These are phyloP conservation scores for Apophysomyces elegans DNA, from an alignment of 371 early-diverging fungal genomes.

Conservation along the genomic window DNA sequence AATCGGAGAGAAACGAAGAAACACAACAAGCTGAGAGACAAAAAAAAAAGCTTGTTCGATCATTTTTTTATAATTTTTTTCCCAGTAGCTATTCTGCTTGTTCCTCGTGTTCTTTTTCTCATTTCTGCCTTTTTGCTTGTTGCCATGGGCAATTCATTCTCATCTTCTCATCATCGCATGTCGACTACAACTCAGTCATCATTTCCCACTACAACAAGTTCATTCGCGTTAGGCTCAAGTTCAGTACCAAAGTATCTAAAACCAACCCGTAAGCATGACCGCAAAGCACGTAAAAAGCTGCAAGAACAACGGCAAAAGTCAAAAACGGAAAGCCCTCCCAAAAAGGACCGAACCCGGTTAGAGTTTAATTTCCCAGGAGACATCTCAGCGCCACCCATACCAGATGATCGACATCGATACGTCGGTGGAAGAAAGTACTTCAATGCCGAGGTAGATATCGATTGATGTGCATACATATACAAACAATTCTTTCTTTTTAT, in stretches of 20 bases:
- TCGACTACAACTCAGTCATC: not conserved
- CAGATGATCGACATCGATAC: not conserved
- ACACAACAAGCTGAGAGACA: not conserved
- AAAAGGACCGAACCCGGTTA: not conserved
- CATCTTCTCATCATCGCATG: constrained; percentile 6
- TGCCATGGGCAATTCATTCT: constrained; percentile 10
- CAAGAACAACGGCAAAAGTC: not conserved
- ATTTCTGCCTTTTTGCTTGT: not conserved
- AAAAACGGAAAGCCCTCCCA: not conserved
- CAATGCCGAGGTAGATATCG: not conserved
- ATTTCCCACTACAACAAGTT: not conserved
- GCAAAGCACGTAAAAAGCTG: not conserved
- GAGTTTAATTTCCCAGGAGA: constrained; percentile 4
- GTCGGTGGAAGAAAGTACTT: not conserved
- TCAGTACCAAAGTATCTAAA: constrained; percentile 1
- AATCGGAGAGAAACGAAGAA: not conserved
- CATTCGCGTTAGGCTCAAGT: not conserved
- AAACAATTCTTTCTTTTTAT: no score
- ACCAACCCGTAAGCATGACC: not conserved
- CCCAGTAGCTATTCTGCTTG: not conserved
- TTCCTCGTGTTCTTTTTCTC: not conserved
- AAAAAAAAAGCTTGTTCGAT: not conserved
- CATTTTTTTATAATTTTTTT: not conserved
- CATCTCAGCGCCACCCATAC: not conserved
- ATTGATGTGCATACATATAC: no score